Evolutionary conservation across 192 early-diverging fungal genomes (phyloP).

Genomic region (Backusella tuberculispora): DNA sequence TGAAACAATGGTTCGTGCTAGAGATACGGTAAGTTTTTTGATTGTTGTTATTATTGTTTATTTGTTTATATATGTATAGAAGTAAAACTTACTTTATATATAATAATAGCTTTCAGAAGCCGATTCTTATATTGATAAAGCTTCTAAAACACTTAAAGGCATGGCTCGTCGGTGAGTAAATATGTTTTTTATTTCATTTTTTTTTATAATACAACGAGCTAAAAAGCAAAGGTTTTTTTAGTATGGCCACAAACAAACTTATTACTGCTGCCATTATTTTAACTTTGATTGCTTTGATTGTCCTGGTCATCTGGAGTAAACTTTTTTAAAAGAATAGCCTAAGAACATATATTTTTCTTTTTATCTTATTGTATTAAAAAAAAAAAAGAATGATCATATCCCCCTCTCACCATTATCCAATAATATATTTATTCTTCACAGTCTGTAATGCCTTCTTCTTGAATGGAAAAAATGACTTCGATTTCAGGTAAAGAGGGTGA

Average conservation of each 20-base stretch:
- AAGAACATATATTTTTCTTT: neutral
- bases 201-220: neutral
- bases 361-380: neutral
- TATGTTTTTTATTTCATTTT: neutral
- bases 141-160: slow-evolving; percentile 66
- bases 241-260: slow-evolving; percentile 87
- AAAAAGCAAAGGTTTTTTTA: slow-evolving; percentile 36
- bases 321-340: slow-evolving; percentile 38
- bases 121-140: slow-evolving; percentile 70
- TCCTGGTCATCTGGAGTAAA: slow-evolving; percentile 85
- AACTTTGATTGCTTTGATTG: slow-evolving; percentile 78
- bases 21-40: slow-evolving; percentile 71
- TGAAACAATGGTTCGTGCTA: slow-evolving; percentile 86
- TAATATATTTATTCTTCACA: slow-evolving; percentile 62
- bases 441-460: slow-evolving; percentile 87
- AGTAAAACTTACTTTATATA: neutral
- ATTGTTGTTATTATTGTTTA: slow-evolving; percentile 16
- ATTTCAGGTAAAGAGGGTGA: slow-evolving; percentile 93
- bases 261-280: slow-evolving; percentile 86
- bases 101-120: slow-evolving; percentile 72
- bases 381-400: neutral
- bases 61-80: neutral
- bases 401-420: no score
- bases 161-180: slow-evolving; percentile 74
- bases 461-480: slow-evolving; percentile 92